Base-by-base conservation (phyloP, 2,329 filamentous ascomycete species). In the Xylariaceae sp. region DNA sequence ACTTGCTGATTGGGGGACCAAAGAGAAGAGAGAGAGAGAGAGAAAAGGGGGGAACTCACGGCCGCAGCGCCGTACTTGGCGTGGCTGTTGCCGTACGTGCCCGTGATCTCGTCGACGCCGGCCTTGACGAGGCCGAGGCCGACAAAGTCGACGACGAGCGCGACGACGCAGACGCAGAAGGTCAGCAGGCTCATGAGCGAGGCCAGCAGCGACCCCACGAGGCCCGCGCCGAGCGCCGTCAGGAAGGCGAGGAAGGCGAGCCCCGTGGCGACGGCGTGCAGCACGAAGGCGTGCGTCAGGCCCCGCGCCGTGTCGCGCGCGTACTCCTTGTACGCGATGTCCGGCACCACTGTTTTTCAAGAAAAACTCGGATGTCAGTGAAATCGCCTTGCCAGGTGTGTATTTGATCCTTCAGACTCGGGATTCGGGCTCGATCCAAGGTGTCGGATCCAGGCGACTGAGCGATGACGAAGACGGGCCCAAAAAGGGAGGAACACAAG, bases 31-130 rank as follows among this genome's bases (percentile, higher is more conserved):
- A n/a, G n/a, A n/a, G n/a, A n/a, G n/a, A n/a, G n/a, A n/a, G n/a
- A n/a, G n/a, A n/a, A n/a, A n/a, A n/a, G n/a, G n/a, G n/a, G n/a
- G n/a, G n/a, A n/a, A n/a, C n/a, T n/a, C n/a, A n/a, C n/a, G n/a
- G 77, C 67, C 12, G 63, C 77, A 3, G 62, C 48, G 19, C 68
- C 65, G 56, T 67, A 83, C 26, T 53, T 49, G 15, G 77, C 76
- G 13, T 37, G 36, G 22, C 40, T 35, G 29, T 34, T 50, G 31
- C 43, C 36, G 4, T 25, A n/a, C n/a, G 41, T 45, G 5, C 36
- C 29, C 1, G 53, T 21, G 1, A 58, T 43, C 9, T 39, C 47
- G n/a, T 36, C 28, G 34, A 26, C n/a, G n/a, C n/a, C n/a, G n/a
- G n/a, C n/a, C 8, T 47, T 46, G 7, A 65, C 42, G 7, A 60